Evolutionary conservation across 257 asterid genomes (phyloP).

Genomic region (Salvia hispanica): DNA sequence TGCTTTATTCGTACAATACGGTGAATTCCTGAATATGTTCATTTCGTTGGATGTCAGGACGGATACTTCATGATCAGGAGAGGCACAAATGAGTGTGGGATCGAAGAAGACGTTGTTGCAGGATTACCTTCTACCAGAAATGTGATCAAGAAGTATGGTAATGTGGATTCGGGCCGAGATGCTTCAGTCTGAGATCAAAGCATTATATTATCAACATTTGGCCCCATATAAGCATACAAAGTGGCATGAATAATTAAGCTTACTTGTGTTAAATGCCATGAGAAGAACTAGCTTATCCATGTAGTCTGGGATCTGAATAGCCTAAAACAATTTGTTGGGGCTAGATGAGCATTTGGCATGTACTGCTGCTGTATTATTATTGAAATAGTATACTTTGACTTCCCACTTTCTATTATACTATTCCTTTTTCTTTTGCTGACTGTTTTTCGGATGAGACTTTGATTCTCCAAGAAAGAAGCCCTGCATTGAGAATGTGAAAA

Average conservation of each 20-base stretch:
- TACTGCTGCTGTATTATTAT: slow-evolving; percentile 21
- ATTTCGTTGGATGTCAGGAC: slow-evolving; percentile 52
- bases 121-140: slow-evolving; percentile 77
- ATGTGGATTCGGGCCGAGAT: slow-evolving; percentile 38
- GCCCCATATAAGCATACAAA: slow-evolving; percentile 18
- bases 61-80: slow-evolving; percentile 89
- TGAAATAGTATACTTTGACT: neutral
- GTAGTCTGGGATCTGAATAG: neutral
- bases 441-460: too few species aligned
- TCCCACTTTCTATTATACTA: neutral
- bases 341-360: neutral
- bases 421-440: neutral
- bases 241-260: slow-evolving; percentile 1
- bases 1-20: slow-evolving; percentile 17
- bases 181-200: slow-evolving; percentile 46
- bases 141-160: slow-evolving; percentile 40
- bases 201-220: neutral
- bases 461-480: too few species aligned
- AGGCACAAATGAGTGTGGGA: slow-evolving; percentile 95
- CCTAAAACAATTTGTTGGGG: too few species aligned
- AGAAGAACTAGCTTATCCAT: slow-evolving; percentile 15
- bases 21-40: neutral
- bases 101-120: slow-evolving; percentile 75
- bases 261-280: slow-evolving; percentile 15
- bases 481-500: too few species aligned